Evolutionary conservation across 495 filamentous ascomycete genomes (phyloP).

Genomic region (Amorphotheca resinae): DNA sequence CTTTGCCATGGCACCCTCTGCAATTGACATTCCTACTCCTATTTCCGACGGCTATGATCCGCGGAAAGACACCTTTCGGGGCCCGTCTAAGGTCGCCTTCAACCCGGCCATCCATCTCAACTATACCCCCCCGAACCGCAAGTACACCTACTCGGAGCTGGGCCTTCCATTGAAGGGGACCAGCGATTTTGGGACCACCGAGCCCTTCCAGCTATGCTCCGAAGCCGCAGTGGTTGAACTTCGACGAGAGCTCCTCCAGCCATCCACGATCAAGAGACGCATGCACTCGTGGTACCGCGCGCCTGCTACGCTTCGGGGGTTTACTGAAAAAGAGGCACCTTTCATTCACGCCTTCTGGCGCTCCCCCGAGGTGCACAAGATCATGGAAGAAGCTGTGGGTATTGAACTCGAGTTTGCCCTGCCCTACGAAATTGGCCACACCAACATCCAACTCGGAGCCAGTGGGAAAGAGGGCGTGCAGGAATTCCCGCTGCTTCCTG

Average conservation of each 20-base stretch:
- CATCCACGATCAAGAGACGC: neutral
- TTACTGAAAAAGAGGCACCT: neutral
- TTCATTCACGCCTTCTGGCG: slow-evolving; percentile 4
- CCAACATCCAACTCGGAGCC: slow-evolving; percentile 4
- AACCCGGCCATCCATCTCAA: slow-evolving; percentile 4
- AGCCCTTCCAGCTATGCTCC: slow-evolving; percentile 8
- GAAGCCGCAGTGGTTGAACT: slow-evolving; percentile 2
- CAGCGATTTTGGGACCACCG: slow-evolving; percentile 2
- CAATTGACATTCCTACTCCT: too few relatives aligned
- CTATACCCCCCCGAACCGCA: neutral
- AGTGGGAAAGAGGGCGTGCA: neutral
- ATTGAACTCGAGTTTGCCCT: neutral
- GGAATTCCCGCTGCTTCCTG: neutral
- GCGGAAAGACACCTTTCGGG: too few relatives aligned
- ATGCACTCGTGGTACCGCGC: slow-evolving; percentile 2
- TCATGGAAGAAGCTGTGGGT: slow-evolving; percentile 4
- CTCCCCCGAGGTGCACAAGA: neutral
- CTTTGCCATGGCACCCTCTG: too few relatives aligned
- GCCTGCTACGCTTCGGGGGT: neutral
- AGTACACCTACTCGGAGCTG: slow-evolving; percentile 2
- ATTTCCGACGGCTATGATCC: too few relatives aligned
- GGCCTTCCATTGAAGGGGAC: neutral
- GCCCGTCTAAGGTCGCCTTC: too few relatives aligned
- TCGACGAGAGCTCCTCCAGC: neutral
- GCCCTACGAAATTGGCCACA: slow-evolving; percentile 2